Evolutionary conservation across 371 early-diverging fungal species (phyloP), one percentile per base, ranked within the genome.

Genomic region (Syncephalastrum racemosum): DNA sequence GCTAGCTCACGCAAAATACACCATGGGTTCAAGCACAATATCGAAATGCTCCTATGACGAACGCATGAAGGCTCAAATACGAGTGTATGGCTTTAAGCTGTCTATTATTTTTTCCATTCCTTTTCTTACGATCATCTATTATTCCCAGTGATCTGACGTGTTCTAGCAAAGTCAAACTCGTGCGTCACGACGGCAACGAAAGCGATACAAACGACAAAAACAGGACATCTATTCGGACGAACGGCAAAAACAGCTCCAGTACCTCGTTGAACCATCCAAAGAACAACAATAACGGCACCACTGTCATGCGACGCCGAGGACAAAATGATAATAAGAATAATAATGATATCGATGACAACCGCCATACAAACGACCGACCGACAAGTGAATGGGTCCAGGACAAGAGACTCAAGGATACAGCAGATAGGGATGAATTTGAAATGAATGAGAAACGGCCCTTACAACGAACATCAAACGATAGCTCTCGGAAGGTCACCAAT

Each of bases 1-100:
- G 31, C 54, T 82, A 18, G 78, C 80, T 4, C 82, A 82, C 54
- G 73, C 82, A 14, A 82, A 82, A 50, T 82, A 82, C 54, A 71
- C 77, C 16, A 82, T 82, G 82, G 80, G 82, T 13, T 59, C 78
- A n/a, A 46, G 57, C 27, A 72, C 54, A 20, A 60, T 82, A 42
- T 71, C 73, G 8, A 71, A 67, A 27, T 66, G 64, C 39, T 77
- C 78, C 12, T 82, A 79, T 50, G 82, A 82, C 56, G 71, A 71
- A 49, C 71, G 82, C n/a, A 82, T 79, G 80, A 77, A 78, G 52
- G 80, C 80, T 6, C 47, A 53, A 27, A 48, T 61, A 44, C 63
- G 64, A 65, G 67, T 79, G 80, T 76, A 65, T 56, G 70, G 2
- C 36, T 10, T 0, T 31, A 12, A 12, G 36, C 5, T 10, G 6